Evolutionary conservation across 2,329 filamentous ascomycete species (phyloP).

Genomic region (Pezicula carpinea): DNA sequence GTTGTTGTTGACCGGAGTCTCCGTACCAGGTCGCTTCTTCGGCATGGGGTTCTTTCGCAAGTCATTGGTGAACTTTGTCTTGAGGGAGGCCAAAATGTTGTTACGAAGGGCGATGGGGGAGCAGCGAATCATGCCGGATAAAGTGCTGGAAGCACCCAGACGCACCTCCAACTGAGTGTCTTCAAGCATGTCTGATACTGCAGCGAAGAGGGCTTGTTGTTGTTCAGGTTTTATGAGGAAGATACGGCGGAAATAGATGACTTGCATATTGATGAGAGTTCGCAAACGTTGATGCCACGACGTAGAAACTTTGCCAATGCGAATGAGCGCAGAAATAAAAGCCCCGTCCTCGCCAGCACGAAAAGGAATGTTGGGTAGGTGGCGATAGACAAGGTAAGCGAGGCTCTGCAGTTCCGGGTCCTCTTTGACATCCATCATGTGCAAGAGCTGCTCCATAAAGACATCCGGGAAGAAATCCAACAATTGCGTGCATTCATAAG

Average conservation of each 20-base stretch:
- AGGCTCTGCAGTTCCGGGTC: conserved; percentile 92
- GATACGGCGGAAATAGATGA: conserved; percentile 93
- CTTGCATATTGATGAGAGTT: conserved; percentile 96
- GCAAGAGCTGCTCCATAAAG: conserved; percentile 87
- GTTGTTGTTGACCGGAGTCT: conserved; percentile 66
- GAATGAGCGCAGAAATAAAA: conserved; percentile 82
- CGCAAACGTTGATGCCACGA: conserved; percentile 96
- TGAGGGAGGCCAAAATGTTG: conserved; percentile 70
- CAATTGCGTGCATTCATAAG: conserved; percentile 87
- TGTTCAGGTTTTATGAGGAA: conserved; percentile 76
- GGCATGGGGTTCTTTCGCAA: conserved; percentile 84
- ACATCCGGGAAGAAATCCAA: conserved; percentile 84
- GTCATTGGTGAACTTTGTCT: conserved; percentile 71
- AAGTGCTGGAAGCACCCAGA: conserved; percentile 82
- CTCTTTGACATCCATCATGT: conserved; percentile 99
- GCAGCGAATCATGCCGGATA: conserved; percentile 97
- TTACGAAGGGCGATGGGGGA: conserved; percentile 78
- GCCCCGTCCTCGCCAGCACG: conserved; percentile 76
- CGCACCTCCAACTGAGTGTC: conserved; percentile 92
- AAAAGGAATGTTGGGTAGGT: conserved; percentile 93
- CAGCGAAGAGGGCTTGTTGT: conserved; percentile 78
- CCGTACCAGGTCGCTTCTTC: conserved; percentile 63
- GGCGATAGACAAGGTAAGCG: conserved; percentile 94
- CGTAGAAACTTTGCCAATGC: conserved; percentile 75
- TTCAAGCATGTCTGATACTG: conserved; percentile 92